A percentile compares a stretch with the other conserved stretches of the same genome.
Conservation (phyloP, 2,329 filamentous ascomycete genomes). For the Penicillium vulpinum region DNA sequence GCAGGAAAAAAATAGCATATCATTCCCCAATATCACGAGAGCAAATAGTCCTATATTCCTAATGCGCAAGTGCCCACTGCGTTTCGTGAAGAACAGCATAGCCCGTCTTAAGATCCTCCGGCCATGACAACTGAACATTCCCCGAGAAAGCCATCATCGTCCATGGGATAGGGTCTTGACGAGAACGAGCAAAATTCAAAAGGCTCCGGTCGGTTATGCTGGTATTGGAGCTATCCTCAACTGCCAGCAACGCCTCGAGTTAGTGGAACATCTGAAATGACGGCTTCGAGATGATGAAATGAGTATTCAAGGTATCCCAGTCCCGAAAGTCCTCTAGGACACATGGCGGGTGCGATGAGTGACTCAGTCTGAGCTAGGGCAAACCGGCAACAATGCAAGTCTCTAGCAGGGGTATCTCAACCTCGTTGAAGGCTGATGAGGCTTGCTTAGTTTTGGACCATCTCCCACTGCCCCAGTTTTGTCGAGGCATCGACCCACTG, state of each 20-base stretch:
- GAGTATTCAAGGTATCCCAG: background rate
- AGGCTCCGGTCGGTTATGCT: background rate
- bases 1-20: background rate
- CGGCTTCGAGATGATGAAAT: background rate
- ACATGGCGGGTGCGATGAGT: background rate
- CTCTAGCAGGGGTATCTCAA: background rate
- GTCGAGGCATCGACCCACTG: constrained; percentile 4
- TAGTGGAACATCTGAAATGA: background rate
- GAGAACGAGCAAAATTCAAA: background rate
- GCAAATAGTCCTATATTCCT: background rate
- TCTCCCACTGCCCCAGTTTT: constrained; percentile 7
- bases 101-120: background rate
- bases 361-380: background rate
- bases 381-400: background rate
- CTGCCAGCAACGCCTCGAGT: background rate
- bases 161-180: background rate
- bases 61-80: background rate
- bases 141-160: background rate
- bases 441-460: background rate
- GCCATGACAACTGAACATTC: background rate
- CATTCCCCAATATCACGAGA: background rate
- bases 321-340: background rate
- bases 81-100: background rate
- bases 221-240: background rate
- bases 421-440: background rate